Conservation (phyloP, 2,329 filamentous ascomycete genomes). For the Fusarium mangiferae region DNA sequence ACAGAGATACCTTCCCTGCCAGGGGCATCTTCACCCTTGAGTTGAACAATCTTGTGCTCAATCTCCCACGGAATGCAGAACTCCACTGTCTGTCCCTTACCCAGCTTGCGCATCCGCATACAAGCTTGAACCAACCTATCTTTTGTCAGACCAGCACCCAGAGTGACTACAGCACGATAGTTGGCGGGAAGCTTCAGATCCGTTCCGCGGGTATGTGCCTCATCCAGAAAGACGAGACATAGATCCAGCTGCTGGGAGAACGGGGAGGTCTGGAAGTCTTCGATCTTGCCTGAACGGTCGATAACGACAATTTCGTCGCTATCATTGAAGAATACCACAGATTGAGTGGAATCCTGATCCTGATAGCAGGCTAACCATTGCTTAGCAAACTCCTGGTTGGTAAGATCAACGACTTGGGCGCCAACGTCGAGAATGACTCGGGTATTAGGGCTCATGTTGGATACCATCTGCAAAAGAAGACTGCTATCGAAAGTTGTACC, state of each 20-base stretch:
- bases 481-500: slow-evolving; percentile 42
- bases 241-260: slow-evolving; percentile 64
- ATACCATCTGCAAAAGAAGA: slow-evolving; percentile 56
- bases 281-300: slow-evolving; percentile 56
- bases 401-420: slow-evolving; percentile 73
- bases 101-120: slow-evolving; percentile 77
- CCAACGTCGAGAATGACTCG: slow-evolving; percentile 75
- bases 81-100: slow-evolving; percentile 70
- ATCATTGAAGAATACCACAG: slow-evolving; percentile 67
- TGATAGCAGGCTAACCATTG: slow-evolving; percentile 58
- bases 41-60: slow-evolving; percentile 58
- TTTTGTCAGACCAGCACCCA: slow-evolving; percentile 73
- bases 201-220: slow-evolving; percentile 75
- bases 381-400: slow-evolving; percentile 64
- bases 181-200: slow-evolving; percentile 69
- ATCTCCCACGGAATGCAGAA: slow-evolving; percentile 72
- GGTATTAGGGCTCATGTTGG: slow-evolving; percentile 50
- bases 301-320: slow-evolving; percentile 65
- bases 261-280: slow-evolving; percentile 66
- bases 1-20: slow-evolving; percentile 53
- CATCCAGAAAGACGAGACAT: slow-evolving; percentile 76
- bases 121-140: slow-evolving; percentile 77
- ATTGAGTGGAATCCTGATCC: slow-evolving; percentile 23
- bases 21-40: not conserved
- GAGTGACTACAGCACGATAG: slow-evolving; percentile 73